Conservation (phyloP, 169 alveolate species). For the Besnoitia besnoiti region DNA sequence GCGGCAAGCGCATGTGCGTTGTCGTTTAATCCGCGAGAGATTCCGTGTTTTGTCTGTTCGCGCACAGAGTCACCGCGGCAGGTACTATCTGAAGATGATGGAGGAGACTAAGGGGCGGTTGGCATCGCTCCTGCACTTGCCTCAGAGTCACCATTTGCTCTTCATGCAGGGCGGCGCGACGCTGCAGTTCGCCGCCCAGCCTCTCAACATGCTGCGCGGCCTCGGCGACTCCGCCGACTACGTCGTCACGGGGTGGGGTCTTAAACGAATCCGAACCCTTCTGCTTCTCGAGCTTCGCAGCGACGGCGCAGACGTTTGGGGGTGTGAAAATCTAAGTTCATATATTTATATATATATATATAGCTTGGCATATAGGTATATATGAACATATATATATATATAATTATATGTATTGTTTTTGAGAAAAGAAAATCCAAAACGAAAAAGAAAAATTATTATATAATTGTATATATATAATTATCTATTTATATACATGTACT, state of each 20-base stretch:
- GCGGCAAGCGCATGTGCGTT: too few species aligned
- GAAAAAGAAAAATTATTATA: neutral
- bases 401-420: too few species aligned
- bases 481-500: too few species aligned
- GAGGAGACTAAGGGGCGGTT: neutral
- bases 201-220: constrained; percentile 73
- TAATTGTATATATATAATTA: neutral
- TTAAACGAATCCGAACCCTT: neutral
- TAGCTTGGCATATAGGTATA: neutral
- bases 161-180: constrained; percentile 79
- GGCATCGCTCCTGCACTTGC: constrained; percentile 58
- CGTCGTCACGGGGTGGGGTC: constrained; percentile 72
- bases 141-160: constrained; percentile 59
- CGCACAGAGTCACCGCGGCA: constrained; percentile 44
- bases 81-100: constrained; percentile 26
- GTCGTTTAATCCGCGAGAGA: neutral
- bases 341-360: too few species aligned
- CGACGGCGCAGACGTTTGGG: neutral
- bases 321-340: neutral
- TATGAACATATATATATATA: neutral
- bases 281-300: neutral
- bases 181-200: constrained; percentile 75
- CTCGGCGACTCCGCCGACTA: constrained; percentile 70
- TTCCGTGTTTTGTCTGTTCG: neutral
- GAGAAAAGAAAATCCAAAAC: neutral